Evolutionary conservation across 1,284 basidiomycete species (phyloP), one percentile per base, ranked within the genome.

Genomic region (Ustilago shanxiensis): DNA sequence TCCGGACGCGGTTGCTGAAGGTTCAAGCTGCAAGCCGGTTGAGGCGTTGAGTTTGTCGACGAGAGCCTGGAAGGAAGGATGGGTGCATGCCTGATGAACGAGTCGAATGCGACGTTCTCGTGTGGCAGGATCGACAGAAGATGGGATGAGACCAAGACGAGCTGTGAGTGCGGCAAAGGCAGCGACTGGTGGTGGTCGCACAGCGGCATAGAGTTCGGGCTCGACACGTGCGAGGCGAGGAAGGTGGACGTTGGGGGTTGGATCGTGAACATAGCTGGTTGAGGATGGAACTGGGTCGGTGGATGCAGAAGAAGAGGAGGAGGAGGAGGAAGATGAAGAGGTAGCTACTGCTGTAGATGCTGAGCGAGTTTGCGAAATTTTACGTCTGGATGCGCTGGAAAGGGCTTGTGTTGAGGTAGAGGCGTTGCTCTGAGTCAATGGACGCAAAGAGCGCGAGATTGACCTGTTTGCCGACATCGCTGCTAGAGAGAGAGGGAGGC

Each of bases 51-150:
- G 60, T 60, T 78, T 66, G 51, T 80, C 68, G 24, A 80, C 47
- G 11, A 80, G 58, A 20, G 67, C 29, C 45, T 61, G 63, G 62
- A 77, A 79, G 11, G 80, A 80, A 2, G 81, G 83, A 58, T 84
- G 83, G 22, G 83, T 84, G 51, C 80, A 80, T 5, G 83, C 83
- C n/a, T 73, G 63, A 39, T 79, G 61, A 4, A 84, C 77, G 16
- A 80, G 70, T 28, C 64, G 65, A 24, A 76, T 65, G n/a, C 81
- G 68, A n/a, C 70, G 65, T 14, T 71, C 73, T 20, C 74, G 72
- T 3, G 78, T 77, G 7, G 72, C 66, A 0, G 63, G 44, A 20
- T 70, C 66, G 28, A 79, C 50, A 3, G 62, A 61, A 13, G 63
- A 52, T 0, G 80, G 75, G 8, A 77, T 55, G 5, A 85, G 72